Conservation (phyloP, 129 eudicot species). For the Artemisia argyi region DNA sequence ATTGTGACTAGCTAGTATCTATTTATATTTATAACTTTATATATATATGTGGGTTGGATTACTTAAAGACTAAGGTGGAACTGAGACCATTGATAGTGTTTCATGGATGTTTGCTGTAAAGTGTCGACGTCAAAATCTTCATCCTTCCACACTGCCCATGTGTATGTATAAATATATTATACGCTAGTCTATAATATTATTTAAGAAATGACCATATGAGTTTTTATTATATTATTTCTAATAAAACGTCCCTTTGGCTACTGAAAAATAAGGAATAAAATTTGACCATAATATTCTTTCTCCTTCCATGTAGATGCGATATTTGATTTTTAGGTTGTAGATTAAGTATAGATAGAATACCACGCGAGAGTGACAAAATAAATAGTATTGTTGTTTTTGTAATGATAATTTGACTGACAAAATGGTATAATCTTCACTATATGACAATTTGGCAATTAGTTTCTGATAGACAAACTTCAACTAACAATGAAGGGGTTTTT, state of each 20-base stretch:
- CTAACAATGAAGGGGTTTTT: too few relatives aligned
- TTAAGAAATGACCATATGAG: slow-evolving; percentile 24
- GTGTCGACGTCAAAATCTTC: slow-evolving; percentile 25
- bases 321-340: background rate
- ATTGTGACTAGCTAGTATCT: too few relatives aligned
- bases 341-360: too few relatives aligned
- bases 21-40: too few relatives aligned
- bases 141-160: slow-evolving; percentile 37
- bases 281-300: slow-evolving; percentile 5
- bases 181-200: background rate
- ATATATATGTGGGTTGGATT: slow-evolving; percentile 3
- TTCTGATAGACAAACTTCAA: too few relatives aligned
- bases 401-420: too few relatives aligned
- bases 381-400: too few relatives aligned
- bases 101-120: slow-evolving; percentile 33
- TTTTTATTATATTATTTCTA: background rate
- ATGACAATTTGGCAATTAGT: too few relatives aligned
- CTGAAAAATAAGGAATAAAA: background rate
- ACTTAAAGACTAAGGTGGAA: slow-evolving; percentile 34
- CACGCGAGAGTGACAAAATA: too few relatives aligned
- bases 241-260: background rate
- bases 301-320: background rate
- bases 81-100: slow-evolving; percentile 33
- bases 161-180: slow-evolving; percentile 10
- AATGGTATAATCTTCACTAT: too few relatives aligned